Base-by-base conservation (phyloP, 495 filamentous ascomycete species). In the Neurospora tetrasperma region DNA sequence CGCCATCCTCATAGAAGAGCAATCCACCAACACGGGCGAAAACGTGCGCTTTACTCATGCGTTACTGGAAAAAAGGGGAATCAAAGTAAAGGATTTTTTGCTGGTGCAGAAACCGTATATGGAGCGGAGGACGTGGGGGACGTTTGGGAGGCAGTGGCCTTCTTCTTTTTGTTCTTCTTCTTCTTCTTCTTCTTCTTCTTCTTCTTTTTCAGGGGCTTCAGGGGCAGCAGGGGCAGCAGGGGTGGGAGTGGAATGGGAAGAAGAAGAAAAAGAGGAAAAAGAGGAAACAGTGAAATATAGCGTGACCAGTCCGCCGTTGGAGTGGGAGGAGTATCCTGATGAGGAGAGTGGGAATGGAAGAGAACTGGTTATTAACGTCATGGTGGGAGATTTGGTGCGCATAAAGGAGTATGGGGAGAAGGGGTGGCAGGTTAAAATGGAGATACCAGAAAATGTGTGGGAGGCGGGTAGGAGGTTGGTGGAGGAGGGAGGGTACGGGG, bases 101-200 rank as follows among this genome's bases (percentile, higher is more conserved):
- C 75, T 83, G 7, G 80, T 82, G 41, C 82, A 83, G 71, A 83
- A 83, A 72, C 82, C 81, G 35, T 83, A 83, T 69, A 83, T 83
- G 82, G 82, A 83, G 43, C 73, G 82, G 54, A 74, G 82, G 12
- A 82, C 80, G 11, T 83, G 78, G 46, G 81, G 80, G 4, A 83
- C 81, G 0, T 83, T 83, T 70, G 78, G 78, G 62, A 79, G 77
- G 76, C 82, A 83, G 73, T 83, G 82, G 82, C 82, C 54, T 31
- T 59, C 11, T 59, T 23, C 6, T 23, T 6, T 0, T 48, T 48
- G 9, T 46, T 20, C 7, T 48, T 48, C n/a, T 48, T 23, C 44
- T 5, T 10, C 3, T 3, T 38, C 5, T n/a, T n/a, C n/a, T n/a
- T n/a, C n/a, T n/a, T n/a, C n/a, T n/a, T 23, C 23, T 23, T 23